Base-by-base conservation (phyloP, 805 yeast genomes). In the Starmerella davenportii region DNA sequence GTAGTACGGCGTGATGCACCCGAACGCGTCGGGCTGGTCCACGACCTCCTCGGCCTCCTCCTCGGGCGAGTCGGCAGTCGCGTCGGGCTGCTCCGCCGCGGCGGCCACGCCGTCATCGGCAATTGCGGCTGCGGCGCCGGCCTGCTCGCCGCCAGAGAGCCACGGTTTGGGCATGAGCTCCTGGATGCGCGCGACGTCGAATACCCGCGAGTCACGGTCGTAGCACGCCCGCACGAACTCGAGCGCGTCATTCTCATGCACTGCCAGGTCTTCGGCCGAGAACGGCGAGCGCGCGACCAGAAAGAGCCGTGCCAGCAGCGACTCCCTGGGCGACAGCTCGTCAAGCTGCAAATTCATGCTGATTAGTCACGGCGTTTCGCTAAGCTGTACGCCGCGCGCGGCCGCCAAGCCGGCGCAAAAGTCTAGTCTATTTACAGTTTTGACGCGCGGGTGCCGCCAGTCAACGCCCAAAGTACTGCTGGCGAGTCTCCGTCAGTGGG, bases 281-380 rank as follows among this genome's bases (percentile, higher is more conserved):
- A 44, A 33, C 14, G 47, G 47, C 21, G 39, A 37, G 17, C 27
- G 16, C 15, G 47, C 47, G 16, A 44, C 34, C 21, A 37, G 29
- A 34, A 36, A 44, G 3, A 44, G 28, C n/a, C 45, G 45, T 37
- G 45, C 31, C 27, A 44, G 20, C 9, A 44, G 39, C 39, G 42
- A 29, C 32, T 29, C 15, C 9, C 25, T 23, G 9, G 25, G 25
- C 25, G 25, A 23, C 25, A 23, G 11, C 25, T 23, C 25, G 25
- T 23, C 25, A 7, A 23, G 11, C 25, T 7, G 25, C n/a, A n/a
- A n/a, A n/a, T n/a, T n/a, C n/a, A n/a, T n/a, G n/a, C n/a, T n/a
- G n/a, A n/a, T n/a, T n/a, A n/a, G n/a, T n/a, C n/a, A n/a, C n/a
- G n/a, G n/a, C n/a, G n/a, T n/a, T n/a, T n/a, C n/a, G n/a, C n/a